Evolutionary conservation across 371 early-diverging fungal species (phyloP).

Genomic region (Mucor ambiguus): DNA sequence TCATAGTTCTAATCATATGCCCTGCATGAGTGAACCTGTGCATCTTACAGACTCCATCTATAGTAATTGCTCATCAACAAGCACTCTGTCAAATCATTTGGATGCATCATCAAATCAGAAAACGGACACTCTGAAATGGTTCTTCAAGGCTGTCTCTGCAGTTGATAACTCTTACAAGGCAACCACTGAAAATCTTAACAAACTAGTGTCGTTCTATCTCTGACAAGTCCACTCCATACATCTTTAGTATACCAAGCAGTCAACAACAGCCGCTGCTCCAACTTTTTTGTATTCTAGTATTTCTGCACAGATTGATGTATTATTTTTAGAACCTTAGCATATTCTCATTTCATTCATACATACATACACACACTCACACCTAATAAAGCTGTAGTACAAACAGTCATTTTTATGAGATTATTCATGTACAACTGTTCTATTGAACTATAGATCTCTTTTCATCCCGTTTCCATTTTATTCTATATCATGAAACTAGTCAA

Average conservation of each 20-base stretch:
- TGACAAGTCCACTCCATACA: background rate
- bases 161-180: constrained; percentile 17
- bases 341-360: background rate
- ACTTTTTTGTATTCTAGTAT: background rate
- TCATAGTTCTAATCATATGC: background rate
- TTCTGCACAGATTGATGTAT: background rate
- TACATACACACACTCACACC: background rate
- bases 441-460: background rate
- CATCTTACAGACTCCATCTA: background rate
- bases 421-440: background rate
- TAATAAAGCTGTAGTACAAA: constrained; percentile 10
- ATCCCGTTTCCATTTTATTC: background rate
- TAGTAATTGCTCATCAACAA: background rate
- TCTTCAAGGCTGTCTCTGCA: constrained; percentile 13
- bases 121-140: constrained; percentile 13
- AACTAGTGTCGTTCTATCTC: constrained; percentile 26
- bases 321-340: background rate
- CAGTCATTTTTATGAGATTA: constrained; percentile 8
- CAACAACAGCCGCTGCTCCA: too few relatives aligned
- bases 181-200: constrained; percentile 22
- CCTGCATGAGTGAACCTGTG: background rate
- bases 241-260: background rate
- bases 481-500: background rate
- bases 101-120: constrained; percentile 2
- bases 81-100: background rate